Evolutionary conservation across 768 basidiomycete species (phyloP), one percentile per base, ranked within the genome.

Genomic region (Agaricus bisporus): DNA sequence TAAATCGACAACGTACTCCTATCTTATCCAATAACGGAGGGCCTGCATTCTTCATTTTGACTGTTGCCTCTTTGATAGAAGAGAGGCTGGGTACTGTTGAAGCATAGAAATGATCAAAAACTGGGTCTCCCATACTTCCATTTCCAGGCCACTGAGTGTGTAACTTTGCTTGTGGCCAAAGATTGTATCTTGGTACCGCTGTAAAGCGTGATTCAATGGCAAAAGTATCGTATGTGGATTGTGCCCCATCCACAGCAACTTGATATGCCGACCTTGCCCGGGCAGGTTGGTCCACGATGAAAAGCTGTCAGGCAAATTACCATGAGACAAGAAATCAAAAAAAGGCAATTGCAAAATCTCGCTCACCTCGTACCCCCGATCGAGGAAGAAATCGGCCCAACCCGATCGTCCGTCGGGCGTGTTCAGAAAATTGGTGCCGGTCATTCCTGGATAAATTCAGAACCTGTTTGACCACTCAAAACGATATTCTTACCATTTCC

Each of bases 351-450:
- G 41, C 35, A 55, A n/a, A 54, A 26, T 29, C 54, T 42, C 44
- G 12, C 58, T 53, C 59, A 80, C 79, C 65, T 80, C 78, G 54
- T 77, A 80, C 36, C 78, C 79, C 58, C 74, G 56, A 47, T 68
- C 63, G 53, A 80, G 59, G 51, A 81, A 78, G 61, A 75, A 78
- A 63, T 81, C 78, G n/a, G 74, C 74, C 79, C 79, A 81, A n/a
- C 79, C 79, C 9, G 68, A 60, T 56, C 77, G 68, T 22, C 76
- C 77, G 59, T 81, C 79, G 1, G 79, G 78, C 0, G 79, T 80
- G 51, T 78, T 79, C 41, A 81, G 60, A 60, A 79, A 77, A 49
- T 69, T 77, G 14, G 76, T 72, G 38, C 76, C 79, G 6, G 78
- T 78, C 78, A 79, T 78, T 20, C 73, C 71, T 73, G 17, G 37